Base-by-base conservation (phyloP, 2,329 filamentous ascomycete genomes). In the Fusarium cyanostomum region DNA sequence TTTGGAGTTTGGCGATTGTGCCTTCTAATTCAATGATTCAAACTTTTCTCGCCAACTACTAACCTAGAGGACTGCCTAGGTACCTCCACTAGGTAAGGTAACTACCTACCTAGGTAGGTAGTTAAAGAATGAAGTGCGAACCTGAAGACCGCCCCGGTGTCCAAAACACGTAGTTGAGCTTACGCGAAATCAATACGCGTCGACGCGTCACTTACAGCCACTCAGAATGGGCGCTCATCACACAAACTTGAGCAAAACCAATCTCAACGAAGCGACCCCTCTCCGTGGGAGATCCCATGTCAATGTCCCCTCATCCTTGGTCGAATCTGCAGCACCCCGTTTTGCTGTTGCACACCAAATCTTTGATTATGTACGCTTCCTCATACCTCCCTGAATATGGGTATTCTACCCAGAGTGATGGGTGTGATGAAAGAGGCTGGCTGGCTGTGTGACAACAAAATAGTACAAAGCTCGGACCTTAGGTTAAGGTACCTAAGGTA, bases 181-280 rank as follows among this genome's bases (percentile, higher is more conserved):
- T 26, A 42, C 54, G 35, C 59, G 62, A 64, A 59, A 64, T 21
- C 15, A 28, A 39, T 53, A 49, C 55, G 46, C 62, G 42, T 54
- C 41, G 33, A 56, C 62, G 62, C 62, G 62, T 66, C 50, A 41
- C 35, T 41, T 8, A 8, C 13, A 27, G 24, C 62, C 62, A 66
- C 62, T 66, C 10, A 56, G 35, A 46, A 24, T 15, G 5, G 2
- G 18, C 12, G 9, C 7, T 38, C 31, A 33, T 39, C 35, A 62
- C 53, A 59, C 48, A 50, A 50, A 41, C 53, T 45, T 38, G 49
- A 37, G 24, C 18, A 48, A 24, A 31, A 45, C 43, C 42, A 53
- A 49, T 51, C 27, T 33, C 28, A 15, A 50, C 26, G 33, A 39
- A 39, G 34, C 33, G 34, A 24, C 33, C 30, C 27, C 27, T 43